Evolutionary conservation across 768 basidiomycete species (phyloP), one percentile per base, ranked within the genome.

Genomic region (Gelatoporia subvermispora): DNA sequence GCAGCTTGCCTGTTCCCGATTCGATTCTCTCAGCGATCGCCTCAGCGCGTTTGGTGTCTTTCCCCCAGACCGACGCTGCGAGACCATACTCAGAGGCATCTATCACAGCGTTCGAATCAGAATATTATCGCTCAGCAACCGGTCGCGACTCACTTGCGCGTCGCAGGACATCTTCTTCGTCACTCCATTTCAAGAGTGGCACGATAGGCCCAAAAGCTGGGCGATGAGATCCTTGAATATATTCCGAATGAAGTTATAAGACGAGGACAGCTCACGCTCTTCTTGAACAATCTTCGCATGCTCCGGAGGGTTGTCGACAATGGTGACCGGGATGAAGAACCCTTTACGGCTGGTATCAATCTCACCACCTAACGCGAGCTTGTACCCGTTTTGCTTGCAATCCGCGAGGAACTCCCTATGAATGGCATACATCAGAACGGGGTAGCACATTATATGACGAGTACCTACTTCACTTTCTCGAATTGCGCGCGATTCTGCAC

Each of bases 271-370:
- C 50, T 47, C 40, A 52, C 45, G 50, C 39, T 52, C 50, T 43
- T 52, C 50, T 17, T 34, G 39, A 22, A 52, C 50, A 34, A 52
- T 43, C 39, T 45, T 22, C 10, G 50, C 25, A 10, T 52, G 40
- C 11, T 52, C 50, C n/a, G 50, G 50, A 3, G 50, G 50, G 41
- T 52, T 47, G 28, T 52, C 50, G 16, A 52, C 35, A 16, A 52
- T 42, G 8, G 40, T 43, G 25, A 47, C 3, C 22, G 50, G 50
- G 35, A 52, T 31, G 28, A 47, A 52, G 18, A 47, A 47, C 9
- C 50, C 50, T 5, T 35, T 40, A 10, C 35, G 18, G 15, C 24
- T 37, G 21, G 35, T 8, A 20, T 45, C 41, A 7, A 44, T 13
- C 22, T 37, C 22, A 24, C 44, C 20, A 31, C 45, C 41, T 10